These are phyloP conservation scores for Fulvia fulva DNA, from an alignment of 2,329 filamentous ascomycete genomes.

Conservation along the genomic window DNA sequence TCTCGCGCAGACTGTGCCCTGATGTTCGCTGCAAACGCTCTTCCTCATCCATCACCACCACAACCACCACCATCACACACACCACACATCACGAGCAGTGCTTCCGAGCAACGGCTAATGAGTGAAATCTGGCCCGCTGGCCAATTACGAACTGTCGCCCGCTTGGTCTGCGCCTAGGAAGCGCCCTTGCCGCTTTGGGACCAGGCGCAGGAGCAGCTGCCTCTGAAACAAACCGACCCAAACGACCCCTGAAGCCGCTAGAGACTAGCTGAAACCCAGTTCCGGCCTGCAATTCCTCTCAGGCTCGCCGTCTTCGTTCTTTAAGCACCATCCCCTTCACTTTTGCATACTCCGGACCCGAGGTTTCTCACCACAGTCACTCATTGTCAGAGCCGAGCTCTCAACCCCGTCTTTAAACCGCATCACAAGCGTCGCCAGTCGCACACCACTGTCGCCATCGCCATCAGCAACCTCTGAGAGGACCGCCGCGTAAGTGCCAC, in stretches of 20 bases:
- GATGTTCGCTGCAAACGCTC: neutral
- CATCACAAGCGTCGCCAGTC: conserved; percentile 10
- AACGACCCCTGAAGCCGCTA: neutral
- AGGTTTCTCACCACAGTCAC: conserved; percentile 1
- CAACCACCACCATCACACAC: neutral
- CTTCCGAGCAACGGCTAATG: neutral
- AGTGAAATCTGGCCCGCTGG: neutral
- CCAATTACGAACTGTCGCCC: neutral
- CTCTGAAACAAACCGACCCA: neutral
- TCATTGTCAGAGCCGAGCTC: conserved; percentile 10
- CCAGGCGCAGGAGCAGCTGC: neutral
- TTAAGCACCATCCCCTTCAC: neutral
- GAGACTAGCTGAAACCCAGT: neutral
- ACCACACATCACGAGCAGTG: neutral
- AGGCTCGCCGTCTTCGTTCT: neutral
- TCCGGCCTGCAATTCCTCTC: neutral
- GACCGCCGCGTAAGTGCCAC: conserved; percentile 8
- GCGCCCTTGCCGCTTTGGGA: neutral
- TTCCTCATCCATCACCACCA: neutral
- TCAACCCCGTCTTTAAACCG: conserved; percentile 7
- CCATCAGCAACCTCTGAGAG: conserved; percentile 9
- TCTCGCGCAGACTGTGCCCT: neutral
- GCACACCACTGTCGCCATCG: conserved; percentile 4
- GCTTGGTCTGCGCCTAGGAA: neutral
- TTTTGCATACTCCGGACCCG: neutral